Conservation (phyloP, 1,139 yeast species). For the Suhomyces kunorum region DNA sequence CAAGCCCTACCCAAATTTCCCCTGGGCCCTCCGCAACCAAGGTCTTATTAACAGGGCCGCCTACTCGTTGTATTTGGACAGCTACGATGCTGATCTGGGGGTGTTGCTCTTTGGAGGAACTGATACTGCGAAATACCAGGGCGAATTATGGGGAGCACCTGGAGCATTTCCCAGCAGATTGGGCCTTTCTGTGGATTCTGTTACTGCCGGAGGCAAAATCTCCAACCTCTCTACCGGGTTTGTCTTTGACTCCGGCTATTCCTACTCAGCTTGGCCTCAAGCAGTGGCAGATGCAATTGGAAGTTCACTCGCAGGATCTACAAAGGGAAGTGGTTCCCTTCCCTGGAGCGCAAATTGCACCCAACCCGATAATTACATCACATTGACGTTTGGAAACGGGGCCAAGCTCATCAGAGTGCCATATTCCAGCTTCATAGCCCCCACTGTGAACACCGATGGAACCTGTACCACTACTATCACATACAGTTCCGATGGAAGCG, state of each 20-base stretch:
- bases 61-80: constrained; percentile 25
- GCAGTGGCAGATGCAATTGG: constrained; percentile 7
- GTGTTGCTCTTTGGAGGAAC: constrained; percentile 23
- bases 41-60: constrained; percentile 23
- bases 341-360: constrained; percentile 1
- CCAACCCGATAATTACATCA: constrained; percentile 5
- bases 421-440: constrained; percentile 7
- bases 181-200: constrained; percentile 2
- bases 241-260: constrained; percentile 10
- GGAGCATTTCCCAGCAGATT: constrained; percentile 4
- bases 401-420: constrained; percentile 5
- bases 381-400: constrained; percentile 5
- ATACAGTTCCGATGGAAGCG: constrained; percentile 1
- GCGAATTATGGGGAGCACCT: constrained; percentile 19
- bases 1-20: constrained; percentile 22
- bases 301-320: constrained; percentile 1
- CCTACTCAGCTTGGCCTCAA: constrained; percentile 7
- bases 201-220: background rate
- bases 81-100: constrained; percentile 15
- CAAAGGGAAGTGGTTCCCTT: background rate
- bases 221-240: constrained; percentile 1
- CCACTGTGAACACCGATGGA: background rate
- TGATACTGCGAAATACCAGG: constrained; percentile 23
- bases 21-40: constrained; percentile 22
- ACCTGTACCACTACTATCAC: background rate